A percentile compares a stretch with the other conserved stretches of the same genome.
Conservation (phyloP, 2,329 filamentous ascomycete species). For the Aspergillus sp. region DNA sequence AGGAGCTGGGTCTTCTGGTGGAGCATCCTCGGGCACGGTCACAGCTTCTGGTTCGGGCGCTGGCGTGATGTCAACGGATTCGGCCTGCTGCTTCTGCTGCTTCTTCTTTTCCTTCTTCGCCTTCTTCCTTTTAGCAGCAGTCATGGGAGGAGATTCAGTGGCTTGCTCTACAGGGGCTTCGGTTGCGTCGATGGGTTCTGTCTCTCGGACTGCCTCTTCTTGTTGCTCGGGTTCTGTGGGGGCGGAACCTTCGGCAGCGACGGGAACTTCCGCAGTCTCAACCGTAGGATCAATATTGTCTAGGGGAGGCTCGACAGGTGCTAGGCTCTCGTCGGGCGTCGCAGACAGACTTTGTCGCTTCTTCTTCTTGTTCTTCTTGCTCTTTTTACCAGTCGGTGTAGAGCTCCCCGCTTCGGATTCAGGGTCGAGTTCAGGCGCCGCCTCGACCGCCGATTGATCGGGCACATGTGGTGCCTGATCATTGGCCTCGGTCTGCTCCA, state of each 20-base stretch:
- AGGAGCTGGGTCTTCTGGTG: background rate
- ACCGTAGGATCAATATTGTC: background rate
- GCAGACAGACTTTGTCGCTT: constrained; percentile 18
- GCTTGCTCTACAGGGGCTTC: constrained; percentile 8
- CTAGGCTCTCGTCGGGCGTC: constrained; percentile 5
- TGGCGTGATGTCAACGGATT: background rate
- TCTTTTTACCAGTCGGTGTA: constrained; percentile 19
- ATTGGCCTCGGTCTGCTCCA: constrained; percentile 25
- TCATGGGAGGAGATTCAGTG: constrained; percentile 18
- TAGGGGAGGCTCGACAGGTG: background rate
- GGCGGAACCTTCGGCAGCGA: background rate
- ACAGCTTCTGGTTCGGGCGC: constrained; percentile 1
- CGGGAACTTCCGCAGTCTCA: constrained; percentile 1
- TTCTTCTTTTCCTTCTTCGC: constrained; percentile 31
- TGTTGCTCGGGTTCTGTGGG: constrained; percentile 2
- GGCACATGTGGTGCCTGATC: constrained; percentile 22
- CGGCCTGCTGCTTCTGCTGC: constrained; percentile 12
- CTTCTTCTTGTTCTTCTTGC: constrained; percentile 24
- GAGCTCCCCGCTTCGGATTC: constrained; percentile 1
- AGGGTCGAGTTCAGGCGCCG: constrained; percentile 15
- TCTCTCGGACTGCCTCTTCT: constrained; percentile 11
- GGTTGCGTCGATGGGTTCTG: constrained; percentile 3
- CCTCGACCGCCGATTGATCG: constrained; percentile 14
- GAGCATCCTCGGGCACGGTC: background rate
- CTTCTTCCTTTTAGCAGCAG: constrained; percentile 28